phyloP scores from a whole-genome alignment of 345 rosid genomes.

The Viola odorata region DNA sequence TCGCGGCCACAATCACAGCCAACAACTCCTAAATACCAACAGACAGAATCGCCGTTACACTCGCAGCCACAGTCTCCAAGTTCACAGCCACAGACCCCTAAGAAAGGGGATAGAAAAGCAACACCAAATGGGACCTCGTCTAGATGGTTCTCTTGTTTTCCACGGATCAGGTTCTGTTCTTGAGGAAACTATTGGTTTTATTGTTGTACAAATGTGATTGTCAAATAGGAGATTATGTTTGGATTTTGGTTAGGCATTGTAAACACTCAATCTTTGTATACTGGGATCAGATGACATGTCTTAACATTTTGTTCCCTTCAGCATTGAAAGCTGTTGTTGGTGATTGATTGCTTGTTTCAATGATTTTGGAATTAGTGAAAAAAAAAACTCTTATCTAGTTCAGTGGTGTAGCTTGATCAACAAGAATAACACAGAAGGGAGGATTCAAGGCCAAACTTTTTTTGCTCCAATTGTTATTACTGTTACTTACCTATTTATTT shows the following conservation, averaged over 20 bases:
- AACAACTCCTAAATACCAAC: constrained; percentile 9
- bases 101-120: constrained; percentile 18
- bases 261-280: neutral
- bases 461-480: too few species aligned
- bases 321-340: too few species aligned
- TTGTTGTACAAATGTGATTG: too few species aligned
- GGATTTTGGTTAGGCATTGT: neutral
- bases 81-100: constrained; percentile 2
- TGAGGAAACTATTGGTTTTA: neutral
- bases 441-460: too few species aligned
- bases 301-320: too few species aligned
- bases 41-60: neutral
- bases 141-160: neutral
- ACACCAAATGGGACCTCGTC: constrained; percentile 3
- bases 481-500: too few species aligned
- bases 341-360: too few species aligned
- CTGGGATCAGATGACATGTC: too few species aligned
- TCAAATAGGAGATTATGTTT: neutral
- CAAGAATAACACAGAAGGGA: too few species aligned
- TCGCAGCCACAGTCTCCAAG: constrained; percentile 12
- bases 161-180: neutral
- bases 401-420: too few species aligned
- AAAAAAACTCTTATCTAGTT: too few species aligned
- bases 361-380: too few species aligned
- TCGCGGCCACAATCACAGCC: constrained; percentile 10